Percentiles rank a stretch among this genome's conserved stretches.
These are phyloP conservation scores for Poterioochromonas sp. DNA, from an alignment of 352 stramenopile genomes.

Conservation along the genomic window DNA sequence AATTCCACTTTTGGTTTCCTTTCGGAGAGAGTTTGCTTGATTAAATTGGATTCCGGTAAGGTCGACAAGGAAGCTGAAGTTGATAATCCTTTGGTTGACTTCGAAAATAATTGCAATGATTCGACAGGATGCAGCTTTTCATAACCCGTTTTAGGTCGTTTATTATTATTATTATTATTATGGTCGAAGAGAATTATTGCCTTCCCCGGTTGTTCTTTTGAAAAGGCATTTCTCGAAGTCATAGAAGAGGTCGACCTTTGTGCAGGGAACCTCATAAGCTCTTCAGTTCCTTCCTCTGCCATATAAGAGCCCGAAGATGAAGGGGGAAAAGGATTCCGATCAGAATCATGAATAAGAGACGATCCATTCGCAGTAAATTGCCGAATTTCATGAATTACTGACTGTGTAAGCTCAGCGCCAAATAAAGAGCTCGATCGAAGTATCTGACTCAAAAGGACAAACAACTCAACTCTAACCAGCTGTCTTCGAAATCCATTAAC, in stretches of 20 bases:
- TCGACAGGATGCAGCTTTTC: too few species aligned
- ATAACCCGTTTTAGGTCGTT: too few species aligned
- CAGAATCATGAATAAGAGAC: neutral
- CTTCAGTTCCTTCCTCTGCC: too few species aligned
- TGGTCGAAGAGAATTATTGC: neutral
- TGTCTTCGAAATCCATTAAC: neutral
- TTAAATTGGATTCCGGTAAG: neutral
- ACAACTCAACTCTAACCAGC: constrained; percentile 2
- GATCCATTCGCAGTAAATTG: neutral
- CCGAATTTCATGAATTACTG: too few species aligned
- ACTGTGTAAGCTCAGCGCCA: neutral
- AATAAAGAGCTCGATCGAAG: constrained; percentile 5
- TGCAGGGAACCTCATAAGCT: too few species aligned
- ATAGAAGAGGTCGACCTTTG: too few species aligned
- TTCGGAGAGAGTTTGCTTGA: neutral
- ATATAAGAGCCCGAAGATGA: neutral
- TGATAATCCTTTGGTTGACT: neutral
- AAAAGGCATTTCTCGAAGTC: neutral
- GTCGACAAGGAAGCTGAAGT: neutral
- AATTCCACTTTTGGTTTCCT: neutral
- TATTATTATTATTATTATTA: too few species aligned
- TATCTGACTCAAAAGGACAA: neutral
- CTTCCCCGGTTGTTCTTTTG: too few species aligned
- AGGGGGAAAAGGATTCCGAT: neutral
- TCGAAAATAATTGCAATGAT: too few species aligned